Conservation (phyloP, 768 basidiomycete species). For the Baorangia bicolor region DNA sequence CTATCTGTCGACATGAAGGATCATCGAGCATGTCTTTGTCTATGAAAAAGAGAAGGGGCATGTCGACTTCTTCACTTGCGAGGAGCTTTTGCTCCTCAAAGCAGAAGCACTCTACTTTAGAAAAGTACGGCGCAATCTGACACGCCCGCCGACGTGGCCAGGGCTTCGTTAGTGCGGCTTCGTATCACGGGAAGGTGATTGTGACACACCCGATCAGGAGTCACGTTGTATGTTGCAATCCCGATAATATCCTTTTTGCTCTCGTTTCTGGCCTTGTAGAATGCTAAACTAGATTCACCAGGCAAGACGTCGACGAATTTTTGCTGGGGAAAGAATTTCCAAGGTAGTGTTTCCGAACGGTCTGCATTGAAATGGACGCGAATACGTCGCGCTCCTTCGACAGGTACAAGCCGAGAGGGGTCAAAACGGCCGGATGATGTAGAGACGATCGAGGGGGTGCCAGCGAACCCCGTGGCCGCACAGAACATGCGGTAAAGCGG, state of each 20-base stretch:
- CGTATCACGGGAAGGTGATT: background rate
- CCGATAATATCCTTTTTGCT: slow-evolving; percentile 90
- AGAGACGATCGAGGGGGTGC: slow-evolving; percentile 88
- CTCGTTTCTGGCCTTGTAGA: slow-evolving; percentile 90
- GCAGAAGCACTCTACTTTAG: slow-evolving; percentile 99
- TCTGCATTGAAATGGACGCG: slow-evolving; percentile 97
- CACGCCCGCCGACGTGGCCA: background rate
- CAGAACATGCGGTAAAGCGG: slow-evolving; percentile 98
- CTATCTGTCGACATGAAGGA: slow-evolving; percentile 79
- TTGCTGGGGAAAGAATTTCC: slow-evolving; percentile 91
- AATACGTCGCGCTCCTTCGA: slow-evolving; percentile 68
- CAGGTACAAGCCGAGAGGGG: slow-evolving; percentile 79
- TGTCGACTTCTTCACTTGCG: slow-evolving; percentile 95
- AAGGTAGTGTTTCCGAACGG: slow-evolving; percentile 83
- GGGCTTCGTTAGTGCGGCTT: background rate
- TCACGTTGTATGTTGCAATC: slow-evolving; percentile 98
- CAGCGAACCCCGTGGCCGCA: slow-evolving; percentile 94
- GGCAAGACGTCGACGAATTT: slow-evolving; percentile 87
- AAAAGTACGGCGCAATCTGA: slow-evolving; percentile 96
- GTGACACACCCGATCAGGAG: slow-evolving; percentile 83
- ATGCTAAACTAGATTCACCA: slow-evolving; percentile 94
- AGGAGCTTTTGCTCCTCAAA: slow-evolving; percentile 97
- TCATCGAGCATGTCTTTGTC: slow-evolving; percentile 97
- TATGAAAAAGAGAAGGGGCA: slow-evolving; percentile 98
- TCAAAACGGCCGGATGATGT: slow-evolving; percentile 62